Base-by-base conservation (phyloP, 1,284 basidiomycete genomes). In the Amylostereum areolatum region DNA sequence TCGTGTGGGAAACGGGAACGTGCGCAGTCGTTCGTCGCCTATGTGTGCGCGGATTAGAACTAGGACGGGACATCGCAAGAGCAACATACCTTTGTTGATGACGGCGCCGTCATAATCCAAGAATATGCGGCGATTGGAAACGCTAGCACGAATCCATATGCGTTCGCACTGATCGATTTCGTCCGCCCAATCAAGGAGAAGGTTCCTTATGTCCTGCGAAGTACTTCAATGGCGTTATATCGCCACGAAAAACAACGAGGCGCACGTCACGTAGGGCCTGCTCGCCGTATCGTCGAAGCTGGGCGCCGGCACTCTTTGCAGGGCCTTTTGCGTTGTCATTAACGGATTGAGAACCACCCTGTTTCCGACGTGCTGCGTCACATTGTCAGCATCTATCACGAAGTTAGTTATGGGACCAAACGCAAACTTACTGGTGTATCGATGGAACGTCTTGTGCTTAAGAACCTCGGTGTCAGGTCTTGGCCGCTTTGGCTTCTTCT, bases 401-500 rank as follows among this genome's bases (percentile, higher is more conserved):
- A 31, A 31, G 6, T 39, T 8, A 25, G 3, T 11, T 7, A 8
- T 43, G 11, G 33, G 1, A 43, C 36, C 10, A 24, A 50, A 28
- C 31, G 43, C 12, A 69, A 80, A 52, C 52, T 18, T 18, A 96
- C 93, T 99, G 0, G 97, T 99, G 66, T 99, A 99, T 5, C 97
- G 85, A 67, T 99, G 97, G 67, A 98, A 99, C 0, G 97, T 98
- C 70, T 99, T 99, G 64, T 97, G 92, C 52, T 78, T 77, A 39
- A 99, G 60, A 2, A 99, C 80, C 60, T 95, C 85, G 2, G 85
- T 81, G 45, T 88, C 83, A 3, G 81, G 72, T 57, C 76, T 83
- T 0, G 78, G 73, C 54, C 67, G 83, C 65, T 68, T 81, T 54
- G 74, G 75, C 57, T 81, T 84, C 54, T 73, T 81, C 59, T 73